Evolutionary conservation across 805 yeast genomes (phyloP), one percentile per base, ranked within the genome.

Genomic region (Lachancea dasiensis): DNA sequence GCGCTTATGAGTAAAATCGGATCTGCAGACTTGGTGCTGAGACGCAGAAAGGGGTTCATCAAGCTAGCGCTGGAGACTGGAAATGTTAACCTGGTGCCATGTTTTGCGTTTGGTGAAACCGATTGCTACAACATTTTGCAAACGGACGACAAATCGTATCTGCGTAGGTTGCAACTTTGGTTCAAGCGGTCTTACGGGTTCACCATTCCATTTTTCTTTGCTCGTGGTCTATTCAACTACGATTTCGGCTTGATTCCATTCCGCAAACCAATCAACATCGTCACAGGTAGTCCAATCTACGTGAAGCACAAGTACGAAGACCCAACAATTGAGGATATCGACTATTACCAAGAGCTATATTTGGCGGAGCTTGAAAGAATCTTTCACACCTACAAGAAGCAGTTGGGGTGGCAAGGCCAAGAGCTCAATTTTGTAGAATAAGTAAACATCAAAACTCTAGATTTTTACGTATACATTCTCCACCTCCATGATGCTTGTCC

Each of bases 241-340:
- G 95, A 87, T 56, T 85, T 83, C 63, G 98, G 98, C 0, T 63
- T 92, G 21, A 61, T 92, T 40, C 97, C 98, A 1, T 89, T 76
- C 57, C 70, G 97, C 47, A 73, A 80, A 37, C 85, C 85, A 2
- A 79, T 92, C 39, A 71, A 84, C 45, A 69, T 92, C 10, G 94
- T 85, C 41, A 65, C 77, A 23, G 95, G 94, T 0, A 64, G 61
- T 16, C 89, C 94, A 4, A 77, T 81, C 17, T 64, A 68, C 34
- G 68, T 80, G 4, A 40, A 48, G 27, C 82, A 85, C 4, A 67
- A 64, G 39, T 46, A 59, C 17, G 64, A 65, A 37, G 63, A 58
- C 40, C 79, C 75, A 16, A 52, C 70, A 2, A 53, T 61, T 3
- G 68, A 70, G 27, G 73, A 72, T 37, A 68, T 87, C 13, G 80